Percentiles rank a stretch among this genome's conserved stretches.
Evolutionary conservation across 148 eudicot species (phyloP).

Genomic region (Chenopodium album): DNA sequence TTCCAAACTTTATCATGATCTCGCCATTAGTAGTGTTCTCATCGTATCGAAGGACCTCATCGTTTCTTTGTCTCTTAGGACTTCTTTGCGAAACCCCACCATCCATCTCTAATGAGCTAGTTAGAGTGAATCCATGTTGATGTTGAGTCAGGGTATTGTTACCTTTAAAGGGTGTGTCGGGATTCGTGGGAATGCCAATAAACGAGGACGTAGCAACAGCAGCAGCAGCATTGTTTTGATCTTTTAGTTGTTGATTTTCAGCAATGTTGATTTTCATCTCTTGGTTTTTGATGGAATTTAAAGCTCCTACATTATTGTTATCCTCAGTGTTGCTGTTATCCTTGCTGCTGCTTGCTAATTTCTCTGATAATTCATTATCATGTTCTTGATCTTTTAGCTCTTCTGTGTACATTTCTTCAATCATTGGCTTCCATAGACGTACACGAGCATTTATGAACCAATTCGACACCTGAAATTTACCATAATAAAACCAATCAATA

Average conservation of each 20-base stretch:
- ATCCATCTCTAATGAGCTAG: constrained; percentile 47
- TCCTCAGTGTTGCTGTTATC: constrained; percentile 27
- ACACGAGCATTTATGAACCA: constrained; percentile 93
- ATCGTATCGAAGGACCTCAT: constrained; percentile 24
- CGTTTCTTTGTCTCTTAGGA: constrained; percentile 54
- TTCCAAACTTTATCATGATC: constrained; percentile 37
- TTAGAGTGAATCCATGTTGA: constrained; percentile 43
- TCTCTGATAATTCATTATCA: constrained; percentile 38
- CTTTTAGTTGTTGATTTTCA: constrained; percentile 16
- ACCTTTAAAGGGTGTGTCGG: constrained; percentile 28
- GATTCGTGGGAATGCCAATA: constrained; percentile 25
- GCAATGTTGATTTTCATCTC: constrained; percentile 12
- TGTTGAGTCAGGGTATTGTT: constrained; percentile 14
- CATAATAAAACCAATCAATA: constrained; percentile 1
- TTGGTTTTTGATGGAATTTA: constrained; percentile 9
- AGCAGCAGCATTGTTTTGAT: not conserved
- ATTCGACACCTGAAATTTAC: constrained; percentile 57
- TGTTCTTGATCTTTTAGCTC: constrained; percentile 62
- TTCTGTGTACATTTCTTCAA: constrained; percentile 82
- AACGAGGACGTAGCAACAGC: constrained; percentile 21
- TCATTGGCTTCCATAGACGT: constrained; percentile 94
- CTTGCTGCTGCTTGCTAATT: constrained; percentile 30
- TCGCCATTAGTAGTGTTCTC: constrained; percentile 22
- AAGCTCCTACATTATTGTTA: not conserved
- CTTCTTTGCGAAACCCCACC: constrained; percentile 36